Percentiles rank a stretch among this genome's conserved stretches.
Evolutionary conservation across 208 protist species (phyloP).

Genomic region (Acanthamoeba triangularis): DNA sequence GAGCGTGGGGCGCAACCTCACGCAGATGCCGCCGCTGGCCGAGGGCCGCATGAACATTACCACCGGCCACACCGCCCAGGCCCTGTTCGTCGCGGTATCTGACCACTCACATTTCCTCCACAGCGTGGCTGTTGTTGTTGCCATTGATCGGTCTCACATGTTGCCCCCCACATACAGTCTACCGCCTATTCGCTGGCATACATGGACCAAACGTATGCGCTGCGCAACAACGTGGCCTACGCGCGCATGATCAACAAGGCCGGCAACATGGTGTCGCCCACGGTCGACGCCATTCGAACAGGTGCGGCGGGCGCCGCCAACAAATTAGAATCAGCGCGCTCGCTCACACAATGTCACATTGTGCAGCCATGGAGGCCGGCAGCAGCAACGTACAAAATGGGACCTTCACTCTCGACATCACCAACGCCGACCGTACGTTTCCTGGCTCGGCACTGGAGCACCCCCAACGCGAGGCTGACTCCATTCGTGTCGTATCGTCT

Average conservation of each 20-base stretch:
- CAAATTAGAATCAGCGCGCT: no score
- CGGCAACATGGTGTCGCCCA: neutral
- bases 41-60: neutral
- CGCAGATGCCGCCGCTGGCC: neutral
- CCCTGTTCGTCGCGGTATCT: neutral
- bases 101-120: no score
- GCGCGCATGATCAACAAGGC: constrained; percentile 11
- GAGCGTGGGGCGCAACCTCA: neutral
- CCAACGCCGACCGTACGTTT: neutral
- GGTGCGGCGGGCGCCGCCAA: no score
- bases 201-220: neutral
- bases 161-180: no score
- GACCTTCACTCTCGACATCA: neutral
- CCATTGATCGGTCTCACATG: no score
- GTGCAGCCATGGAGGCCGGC: constrained; percentile 33
- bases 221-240: neutral
- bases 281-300: neutral
- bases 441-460: neutral
- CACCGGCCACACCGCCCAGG: neutral
- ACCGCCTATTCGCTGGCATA: neutral
- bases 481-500: no score
- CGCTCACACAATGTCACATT: no score
- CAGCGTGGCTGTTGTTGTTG: no score
- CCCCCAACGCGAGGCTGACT: neutral
- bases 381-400: neutral